Evolutionary conservation across 495 filamentous ascomycete genomes (phyloP), one percentile per base, ranked within the genome.

Genomic region (Aspergillus mulundensis): DNA sequence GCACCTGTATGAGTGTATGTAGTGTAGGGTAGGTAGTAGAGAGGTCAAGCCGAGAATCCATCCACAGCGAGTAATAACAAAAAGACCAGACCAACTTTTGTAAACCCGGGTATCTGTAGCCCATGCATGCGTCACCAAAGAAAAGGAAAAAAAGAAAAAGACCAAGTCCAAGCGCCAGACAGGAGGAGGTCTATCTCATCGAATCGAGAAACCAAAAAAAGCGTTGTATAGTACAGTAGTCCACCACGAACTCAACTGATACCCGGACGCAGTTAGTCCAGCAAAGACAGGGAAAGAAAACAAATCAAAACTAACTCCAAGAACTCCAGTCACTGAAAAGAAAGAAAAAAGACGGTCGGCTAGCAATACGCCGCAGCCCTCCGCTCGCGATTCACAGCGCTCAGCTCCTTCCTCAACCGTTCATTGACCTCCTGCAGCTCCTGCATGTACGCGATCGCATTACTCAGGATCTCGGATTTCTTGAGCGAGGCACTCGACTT

Each of bases 401-500:
- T 56, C 32, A 78, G 23, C 55, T 78, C 75, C 61, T 71, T 72
- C 36, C 70, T 67, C 40, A 76, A 46, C 0, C 67, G 61, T 40
- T 67, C 65, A 30, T 75, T 78, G 56, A 73, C 67, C 45, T 73
- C 70, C 52, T 78, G 73, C 36, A 78, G 56, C 16, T 70, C 79
- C 46, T 84, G 80, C 66, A 95, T 76, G 44, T 90, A 87, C 39
- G 89, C 82, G 18, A 96, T 80, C 15, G 82, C 82, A 64, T 83
- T 81, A 57, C 79, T 80, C 44, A 95, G 72, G 42, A 91, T 84
- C 40, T 80, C 81, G 0, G 73, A 77, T 51, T 78, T 78, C 55
- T 78, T 78, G 10, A 77, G 60, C 42, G 71, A 72, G 0, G 69
- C 67, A 1, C 8, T 28, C 25, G 55, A 63, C 14, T 66, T 66